Conservation (phyloP, 257 asterid species). For the Solanum commersonii region DNA sequence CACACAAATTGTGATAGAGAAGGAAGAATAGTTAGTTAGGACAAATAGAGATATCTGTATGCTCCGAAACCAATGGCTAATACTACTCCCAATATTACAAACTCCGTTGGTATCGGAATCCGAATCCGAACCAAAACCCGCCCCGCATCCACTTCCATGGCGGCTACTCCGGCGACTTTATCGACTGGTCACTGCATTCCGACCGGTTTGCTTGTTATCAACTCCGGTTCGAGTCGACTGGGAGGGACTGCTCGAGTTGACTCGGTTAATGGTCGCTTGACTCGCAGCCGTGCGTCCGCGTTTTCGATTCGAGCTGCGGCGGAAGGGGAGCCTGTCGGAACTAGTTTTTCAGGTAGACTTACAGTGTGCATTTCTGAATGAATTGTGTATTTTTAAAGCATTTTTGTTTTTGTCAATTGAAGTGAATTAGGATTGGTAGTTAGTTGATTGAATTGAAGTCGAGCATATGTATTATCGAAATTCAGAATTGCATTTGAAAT, state of each 20-base stretch:
- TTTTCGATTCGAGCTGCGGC: slow-evolving; percentile 16
- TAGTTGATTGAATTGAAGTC: neutral
- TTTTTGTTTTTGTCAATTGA: neutral
- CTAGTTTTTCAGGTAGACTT: slow-evolving; percentile 19
- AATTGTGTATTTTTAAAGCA: neutral
- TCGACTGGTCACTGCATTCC: neutral
- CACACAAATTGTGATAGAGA: neutral
- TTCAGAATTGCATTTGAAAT: neutral
- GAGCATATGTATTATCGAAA: neutral
- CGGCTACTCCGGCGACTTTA: neutral
- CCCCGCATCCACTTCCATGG: neutral
- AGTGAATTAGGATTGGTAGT: neutral
- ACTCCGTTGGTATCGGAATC: neutral
- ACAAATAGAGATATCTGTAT: slow-evolving; percentile 1
- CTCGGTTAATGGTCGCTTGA: neutral
- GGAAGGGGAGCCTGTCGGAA: slow-evolving; percentile 3
- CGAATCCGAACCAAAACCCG: neutral
- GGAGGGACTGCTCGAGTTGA: slow-evolving; percentile 1
- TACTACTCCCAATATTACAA: neutral
- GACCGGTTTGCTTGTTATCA: neutral
- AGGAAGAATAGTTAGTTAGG: neutral
- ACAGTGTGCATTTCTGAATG: too few relatives aligned
- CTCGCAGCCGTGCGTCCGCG: neutral
- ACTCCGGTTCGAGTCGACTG: neutral
- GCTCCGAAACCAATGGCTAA: slow-evolving; percentile 32